Evolutionary conservation across 345 rosid species (phyloP).

Genomic region (Raphanus sativus): DNA sequence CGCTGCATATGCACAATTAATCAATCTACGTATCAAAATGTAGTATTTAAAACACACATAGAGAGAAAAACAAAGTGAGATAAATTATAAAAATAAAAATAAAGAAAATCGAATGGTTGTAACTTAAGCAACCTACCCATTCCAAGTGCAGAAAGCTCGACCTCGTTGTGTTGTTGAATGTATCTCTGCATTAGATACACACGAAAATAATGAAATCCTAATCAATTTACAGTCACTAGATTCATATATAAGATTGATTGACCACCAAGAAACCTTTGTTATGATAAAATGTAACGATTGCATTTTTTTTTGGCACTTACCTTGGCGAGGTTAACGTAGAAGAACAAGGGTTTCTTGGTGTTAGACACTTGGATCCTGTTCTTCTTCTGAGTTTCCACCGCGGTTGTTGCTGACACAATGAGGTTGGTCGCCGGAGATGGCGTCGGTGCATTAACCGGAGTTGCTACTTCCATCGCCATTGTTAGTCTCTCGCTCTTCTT

Average conservation of each 20-base stretch:
- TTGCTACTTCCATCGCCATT: constrained; percentile 26
- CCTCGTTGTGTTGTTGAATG: constrained; percentile 76
- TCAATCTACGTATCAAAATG: neutral
- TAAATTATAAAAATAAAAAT: neutral
- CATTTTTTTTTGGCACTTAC: neutral
- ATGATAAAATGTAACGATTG: neutral
- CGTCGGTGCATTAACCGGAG: constrained; percentile 17
- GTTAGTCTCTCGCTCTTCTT: neutral
- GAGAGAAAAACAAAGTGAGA: neutral
- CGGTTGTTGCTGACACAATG: neutral
- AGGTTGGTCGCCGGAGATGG: neutral
- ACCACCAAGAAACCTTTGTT: neutral
- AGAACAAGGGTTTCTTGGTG: constrained; percentile 54
- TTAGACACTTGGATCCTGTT: constrained; percentile 58
- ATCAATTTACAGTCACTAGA: neutral
- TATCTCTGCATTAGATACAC: constrained; percentile 55
- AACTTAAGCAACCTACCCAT: constrained; percentile 54
- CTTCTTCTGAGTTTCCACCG: constrained; percentile 35
- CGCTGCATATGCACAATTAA: constrained; percentile 34
- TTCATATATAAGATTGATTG: neutral
- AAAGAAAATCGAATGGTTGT: neutral
- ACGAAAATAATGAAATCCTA: neutral
- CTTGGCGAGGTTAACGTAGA: constrained; percentile 41
- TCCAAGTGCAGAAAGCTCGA: constrained; percentile 81
- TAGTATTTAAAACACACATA: neutral